phyloP scores from a whole-genome alignment of 192 early-diverging fungal species.

The Helicostylum pulchrum region DNA sequence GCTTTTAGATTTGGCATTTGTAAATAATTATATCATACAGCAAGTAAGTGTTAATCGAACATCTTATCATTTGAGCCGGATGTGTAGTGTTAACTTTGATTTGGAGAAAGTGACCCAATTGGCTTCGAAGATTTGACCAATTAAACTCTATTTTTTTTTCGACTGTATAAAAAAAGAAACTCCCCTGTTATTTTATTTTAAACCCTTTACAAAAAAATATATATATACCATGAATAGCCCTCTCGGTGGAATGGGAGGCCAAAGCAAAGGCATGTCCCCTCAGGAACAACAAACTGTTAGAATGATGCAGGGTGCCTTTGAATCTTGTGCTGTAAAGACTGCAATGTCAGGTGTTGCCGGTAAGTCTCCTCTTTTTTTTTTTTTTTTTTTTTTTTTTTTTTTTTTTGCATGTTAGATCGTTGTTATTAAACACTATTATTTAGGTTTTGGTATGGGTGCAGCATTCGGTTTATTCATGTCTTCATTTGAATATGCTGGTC shows the following conservation, averaged over 20 bases:
- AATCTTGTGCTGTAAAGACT: slow-evolving; percentile 75
- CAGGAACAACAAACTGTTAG: slow-evolving; percentile 30
- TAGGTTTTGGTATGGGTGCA: slow-evolving; percentile 86
- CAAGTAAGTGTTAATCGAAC: too few species aligned
- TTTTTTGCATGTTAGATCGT: too few species aligned
- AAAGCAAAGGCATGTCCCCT: slow-evolving; percentile 11
- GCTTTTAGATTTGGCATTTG: too few species aligned
- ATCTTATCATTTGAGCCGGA: too few species aligned
- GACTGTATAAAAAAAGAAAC: too few species aligned
- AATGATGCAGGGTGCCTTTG: slow-evolving; percentile 39
- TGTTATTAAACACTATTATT: not conserved
- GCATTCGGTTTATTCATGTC: slow-evolving; percentile 93
- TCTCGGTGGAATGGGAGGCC: slow-evolving; percentile 11
- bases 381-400: slow-evolving; percentile 6
- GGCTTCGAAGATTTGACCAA: too few species aligned
- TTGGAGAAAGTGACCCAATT: too few species aligned
- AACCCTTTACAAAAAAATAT: not conserved
- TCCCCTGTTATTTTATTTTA: too few species aligned
- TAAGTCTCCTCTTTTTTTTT: slow-evolving; percentile 28
- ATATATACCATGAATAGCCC: slow-evolving; percentile 17
- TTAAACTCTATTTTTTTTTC: too few species aligned
- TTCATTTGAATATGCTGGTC: slow-evolving; percentile 81
- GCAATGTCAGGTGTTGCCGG: slow-evolving; percentile 68
- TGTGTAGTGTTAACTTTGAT: too few species aligned
- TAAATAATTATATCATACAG: too few species aligned